Evolutionary conservation across 108 stramenopile genomes (phyloP).

Genomic region (Cyclotella sp.): DNA sequence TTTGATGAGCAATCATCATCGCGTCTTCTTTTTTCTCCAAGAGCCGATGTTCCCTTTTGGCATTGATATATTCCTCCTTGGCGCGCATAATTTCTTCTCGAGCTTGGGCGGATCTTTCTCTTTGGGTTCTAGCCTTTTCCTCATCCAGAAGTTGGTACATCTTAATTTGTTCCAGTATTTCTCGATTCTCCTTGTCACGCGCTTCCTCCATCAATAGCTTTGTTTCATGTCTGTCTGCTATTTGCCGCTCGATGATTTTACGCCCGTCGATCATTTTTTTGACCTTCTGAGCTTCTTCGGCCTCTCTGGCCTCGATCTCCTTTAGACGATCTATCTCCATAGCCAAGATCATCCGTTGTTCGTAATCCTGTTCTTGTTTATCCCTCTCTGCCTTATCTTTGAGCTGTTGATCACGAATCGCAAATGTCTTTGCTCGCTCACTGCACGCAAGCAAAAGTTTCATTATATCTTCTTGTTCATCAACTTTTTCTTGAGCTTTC

Average conservation of each 20-base stretch:
- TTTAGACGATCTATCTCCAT: constrained; percentile 79
- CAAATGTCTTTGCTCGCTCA: constrained; percentile 75
- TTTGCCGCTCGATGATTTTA: constrained; percentile 78
- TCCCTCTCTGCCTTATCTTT: constrained; percentile 63
- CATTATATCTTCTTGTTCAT: constrained; percentile 69
- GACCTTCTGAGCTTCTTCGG: constrained; percentile 60
- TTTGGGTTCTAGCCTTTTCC: constrained; percentile 46
- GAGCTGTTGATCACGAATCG: constrained; percentile 85
- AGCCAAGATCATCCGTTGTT: constrained; percentile 68
- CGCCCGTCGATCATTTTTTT: constrained; percentile 72
- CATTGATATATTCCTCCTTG: constrained; percentile 65
- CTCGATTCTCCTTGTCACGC: constrained; percentile 77
- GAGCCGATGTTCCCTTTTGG: constrained; percentile 52
- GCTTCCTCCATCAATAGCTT: constrained; percentile 76
- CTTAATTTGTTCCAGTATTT: constrained; percentile 67
- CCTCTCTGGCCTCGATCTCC: constrained; percentile 68
- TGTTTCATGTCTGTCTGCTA: constrained; percentile 56
- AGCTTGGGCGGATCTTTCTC: constrained; percentile 33
- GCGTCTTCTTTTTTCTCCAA: constrained; percentile 76
- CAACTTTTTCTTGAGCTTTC: constrained; percentile 71
- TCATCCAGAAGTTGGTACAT: constrained; percentile 62
- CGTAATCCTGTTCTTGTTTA: constrained; percentile 68
- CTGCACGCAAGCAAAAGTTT: constrained; percentile 74
- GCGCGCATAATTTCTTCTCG: constrained; percentile 71
- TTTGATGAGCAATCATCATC: constrained; percentile 75